Evolutionary conservation across 2,329 filamentous ascomycete genomes (phyloP).

Genomic region (Cladobotryum protrusum): DNA sequence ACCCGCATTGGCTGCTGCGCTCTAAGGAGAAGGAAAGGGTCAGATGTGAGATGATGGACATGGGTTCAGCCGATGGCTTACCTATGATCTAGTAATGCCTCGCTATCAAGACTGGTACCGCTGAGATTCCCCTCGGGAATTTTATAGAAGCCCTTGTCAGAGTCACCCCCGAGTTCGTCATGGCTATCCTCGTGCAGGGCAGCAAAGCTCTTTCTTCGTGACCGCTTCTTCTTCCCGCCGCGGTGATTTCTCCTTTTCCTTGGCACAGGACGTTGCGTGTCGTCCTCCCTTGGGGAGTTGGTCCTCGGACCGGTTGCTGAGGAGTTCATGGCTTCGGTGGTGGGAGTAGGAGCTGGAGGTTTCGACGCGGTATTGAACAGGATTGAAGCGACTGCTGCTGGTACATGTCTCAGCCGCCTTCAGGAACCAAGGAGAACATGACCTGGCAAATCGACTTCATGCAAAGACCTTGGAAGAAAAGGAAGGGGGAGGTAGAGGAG

Average conservation of each 20-base stretch:
- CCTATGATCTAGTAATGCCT: slow-evolving; percentile 82
- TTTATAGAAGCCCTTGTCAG: slow-evolving; percentile 42
- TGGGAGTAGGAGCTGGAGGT: slow-evolving; percentile 10
- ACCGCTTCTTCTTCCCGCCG: slow-evolving; percentile 69
- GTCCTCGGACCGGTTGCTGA: slow-evolving; percentile 9
- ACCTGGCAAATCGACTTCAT: neutral
- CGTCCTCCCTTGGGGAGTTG: slow-evolving; percentile 2
- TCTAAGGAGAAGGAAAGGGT: slow-evolving; percentile 27
- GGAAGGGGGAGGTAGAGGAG: neutral
- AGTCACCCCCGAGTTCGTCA: slow-evolving; percentile 28
- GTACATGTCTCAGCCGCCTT: slow-evolving; percentile 13
- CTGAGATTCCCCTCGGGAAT: slow-evolving; percentile 57
- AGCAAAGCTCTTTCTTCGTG: slow-evolving; percentile 76
- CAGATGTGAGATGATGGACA: neutral
- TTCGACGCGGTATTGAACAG: slow-evolving; percentile 12
- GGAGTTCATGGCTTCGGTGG: slow-evolving; percentile 1
- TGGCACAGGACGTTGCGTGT: slow-evolving; percentile 14
- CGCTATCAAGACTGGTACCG: slow-evolving; percentile 82
- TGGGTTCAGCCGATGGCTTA: slow-evolving; percentile 27
- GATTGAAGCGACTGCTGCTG: slow-evolving; percentile 28
- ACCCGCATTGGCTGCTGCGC: slow-evolving; percentile 57
- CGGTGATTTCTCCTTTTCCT: slow-evolving; percentile 68
- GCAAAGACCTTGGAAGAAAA: neutral
- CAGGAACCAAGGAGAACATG: slow-evolving; percentile 2
- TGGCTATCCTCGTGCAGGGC: slow-evolving; percentile 51